A percentile compares a stretch with the other conserved stretches of the same genome.
Evolutionary conservation across 345 rosid species (phyloP).

Genomic region (Trapa bicornis): DNA sequence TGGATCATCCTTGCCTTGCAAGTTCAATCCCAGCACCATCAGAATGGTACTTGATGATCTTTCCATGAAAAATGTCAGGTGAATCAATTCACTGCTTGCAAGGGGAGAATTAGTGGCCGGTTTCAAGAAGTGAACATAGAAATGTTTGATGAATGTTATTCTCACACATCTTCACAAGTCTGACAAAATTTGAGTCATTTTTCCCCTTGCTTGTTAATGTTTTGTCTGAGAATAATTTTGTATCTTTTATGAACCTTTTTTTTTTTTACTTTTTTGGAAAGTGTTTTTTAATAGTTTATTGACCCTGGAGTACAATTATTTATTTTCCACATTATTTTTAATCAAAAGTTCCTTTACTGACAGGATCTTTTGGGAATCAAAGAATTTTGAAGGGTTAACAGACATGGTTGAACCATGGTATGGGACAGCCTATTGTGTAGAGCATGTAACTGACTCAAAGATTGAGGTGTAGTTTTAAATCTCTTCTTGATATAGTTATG

Average conservation of each 20-base stretch:
- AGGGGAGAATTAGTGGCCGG: background rate
- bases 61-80: slow-evolving; percentile 59
- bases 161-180: too few relatives aligned
- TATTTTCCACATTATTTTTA: background rate
- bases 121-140: background rate
- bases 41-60: slow-evolving; percentile 54
- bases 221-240: background rate
- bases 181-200: background rate
- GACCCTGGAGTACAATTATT: background rate
- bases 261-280: background rate
- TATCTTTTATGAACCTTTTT: background rate
- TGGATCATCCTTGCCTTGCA: slow-evolving; percentile 62
- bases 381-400: slow-evolving; percentile 75
- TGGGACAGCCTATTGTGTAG: slow-evolving; percentile 65
- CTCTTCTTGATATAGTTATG: background rate
- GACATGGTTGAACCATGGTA: slow-evolving; percentile 85
- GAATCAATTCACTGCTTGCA: slow-evolving; percentile 11
- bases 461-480: slow-evolving; percentile 43
- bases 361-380: slow-evolving; percentile 90
- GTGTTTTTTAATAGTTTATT: background rate
- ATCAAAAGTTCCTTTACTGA: slow-evolving; percentile 11
- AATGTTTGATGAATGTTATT: background rate
- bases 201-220: background rate
- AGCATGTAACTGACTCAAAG: slow-evolving; percentile 35
- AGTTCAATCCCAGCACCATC: slow-evolving; percentile 44